Base-by-base conservation (phyloP, 345 rosid genomes). In the Atalantia buxifolia region DNA sequence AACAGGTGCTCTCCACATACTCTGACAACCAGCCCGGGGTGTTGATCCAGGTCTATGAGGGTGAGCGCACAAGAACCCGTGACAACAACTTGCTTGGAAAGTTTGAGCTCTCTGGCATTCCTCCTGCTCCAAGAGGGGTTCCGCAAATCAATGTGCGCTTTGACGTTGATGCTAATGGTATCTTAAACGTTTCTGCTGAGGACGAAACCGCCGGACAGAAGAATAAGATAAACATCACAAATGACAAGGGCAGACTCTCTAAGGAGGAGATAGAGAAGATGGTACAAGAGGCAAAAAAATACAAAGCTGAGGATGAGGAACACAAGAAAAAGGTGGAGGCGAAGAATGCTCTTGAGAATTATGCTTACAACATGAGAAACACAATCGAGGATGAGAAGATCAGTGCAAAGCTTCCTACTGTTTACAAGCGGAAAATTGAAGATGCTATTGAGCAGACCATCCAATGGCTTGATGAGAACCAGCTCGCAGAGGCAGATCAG, bases 21-120 rank as follows among this genome's bases (percentile, higher is more conserved):
- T 88, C 90, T 0, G 93, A 88, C 65, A 90, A 90, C 74, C 93
- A 90, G 75, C 92, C 88, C 0, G 89, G 92, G 28, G 88, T 90
- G 21, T 74, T 87, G 82, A 88, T 90, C 64, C 90, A 90, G n/a
- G 93, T 90, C 12, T 90, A 79, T 0, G 93, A 90, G 61, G 93
- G 92, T 9, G 93, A 90, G 66, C 78, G 93, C 4, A 80, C 88
- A 0, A 82, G 93, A 27, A 88, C 92, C 2, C 80, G 86, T 1
- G 93, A 90, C 64, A 90, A 90, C 76, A 90, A 90, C 62, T 75
- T 88, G 70, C 80, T 90, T 18, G 93, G 93, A 56, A 90, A 90
- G 45, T 90, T 90, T 19, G 93, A 88, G 87, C 83, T 88, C 1
- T 87, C 88, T 1, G 90, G 91, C 60, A 87, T 88, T 28, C 93